Conservation (phyloP, 805 yeast species). For the Brettanomyces custersianus region DNA sequence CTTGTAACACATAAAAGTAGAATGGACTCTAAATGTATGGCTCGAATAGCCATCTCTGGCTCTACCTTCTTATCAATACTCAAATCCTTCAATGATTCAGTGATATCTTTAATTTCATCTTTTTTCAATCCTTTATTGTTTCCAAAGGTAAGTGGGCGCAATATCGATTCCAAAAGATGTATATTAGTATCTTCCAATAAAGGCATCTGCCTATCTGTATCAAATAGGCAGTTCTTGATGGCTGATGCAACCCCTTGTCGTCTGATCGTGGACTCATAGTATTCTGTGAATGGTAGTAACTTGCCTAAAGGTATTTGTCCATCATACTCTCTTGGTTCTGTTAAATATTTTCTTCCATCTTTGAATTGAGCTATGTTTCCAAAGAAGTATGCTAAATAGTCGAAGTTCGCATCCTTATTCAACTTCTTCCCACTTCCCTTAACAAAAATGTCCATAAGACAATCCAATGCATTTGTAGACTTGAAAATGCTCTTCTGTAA, state of each 20-base stretch:
- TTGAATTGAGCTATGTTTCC: conserved; percentile 79
- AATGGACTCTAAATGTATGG: conserved; percentile 71
- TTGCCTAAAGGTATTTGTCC: conserved; percentile 73
- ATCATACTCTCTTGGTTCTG: conserved; percentile 65
- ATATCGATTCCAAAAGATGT: conserved; percentile 71
- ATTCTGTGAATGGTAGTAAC: conserved; percentile 72
- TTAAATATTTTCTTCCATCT: conserved; percentile 69
- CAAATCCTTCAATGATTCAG: conserved; percentile 77
- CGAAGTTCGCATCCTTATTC: conserved; percentile 67
- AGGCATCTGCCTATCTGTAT: conserved; percentile 53
- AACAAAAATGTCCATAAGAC: conserved; percentile 82
- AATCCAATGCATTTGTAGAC: conserved; percentile 56
- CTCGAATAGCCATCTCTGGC: conserved; percentile 52
- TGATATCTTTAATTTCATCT: conserved; percentile 81
- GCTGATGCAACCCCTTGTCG: conserved; percentile 92
- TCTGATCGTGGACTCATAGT: conserved; percentile 67
- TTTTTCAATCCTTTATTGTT: conserved; percentile 46
- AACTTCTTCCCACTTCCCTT: conserved; percentile 68
- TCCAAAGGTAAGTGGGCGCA: conserved; percentile 75
- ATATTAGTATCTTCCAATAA: conserved; percentile 54
- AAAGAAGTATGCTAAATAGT: conserved; percentile 79
- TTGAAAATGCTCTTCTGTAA: conserved; percentile 34
- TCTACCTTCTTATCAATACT: conserved; percentile 74
- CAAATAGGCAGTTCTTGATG: conserved; percentile 82
- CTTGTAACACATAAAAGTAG: conserved; percentile 72